Percentiles rank a stretch among this genome's conserved stretches.
Conservation (phyloP, 208 protist species). For the Wallacemonas collosoma region DNA sequence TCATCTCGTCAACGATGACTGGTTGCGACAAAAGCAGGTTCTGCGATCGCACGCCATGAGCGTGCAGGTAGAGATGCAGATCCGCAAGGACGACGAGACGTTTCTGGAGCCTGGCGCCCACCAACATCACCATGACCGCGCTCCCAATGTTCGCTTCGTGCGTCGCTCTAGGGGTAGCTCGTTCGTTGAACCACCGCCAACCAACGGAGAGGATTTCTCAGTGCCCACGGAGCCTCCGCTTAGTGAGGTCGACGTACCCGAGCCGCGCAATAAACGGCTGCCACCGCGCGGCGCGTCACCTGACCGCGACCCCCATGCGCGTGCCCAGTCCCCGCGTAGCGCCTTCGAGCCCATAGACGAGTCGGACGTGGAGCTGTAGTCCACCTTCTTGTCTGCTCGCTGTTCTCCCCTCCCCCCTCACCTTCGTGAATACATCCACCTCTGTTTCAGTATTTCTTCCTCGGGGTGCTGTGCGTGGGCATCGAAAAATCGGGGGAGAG, state of each 20-base stretch:
- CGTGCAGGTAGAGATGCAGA: slow-evolving; percentile 59
- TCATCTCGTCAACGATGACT: slow-evolving; percentile 79
- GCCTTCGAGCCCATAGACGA: slow-evolving; percentile 2
- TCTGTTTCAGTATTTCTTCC: too few species aligned
- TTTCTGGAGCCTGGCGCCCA: slow-evolving; percentile 14
- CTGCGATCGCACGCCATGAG: slow-evolving; percentile 59
- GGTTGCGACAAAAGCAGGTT: slow-evolving; percentile 67
- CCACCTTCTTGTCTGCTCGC: not conserved
- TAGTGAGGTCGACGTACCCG: slow-evolving; percentile 13
- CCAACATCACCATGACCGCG: slow-evolving; percentile 13
- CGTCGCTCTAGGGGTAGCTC: slow-evolving; percentile 6
- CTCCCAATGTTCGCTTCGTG: slow-evolving; percentile 7
- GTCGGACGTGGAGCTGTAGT: slow-evolving; percentile 3
- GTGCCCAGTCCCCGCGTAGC: not conserved
- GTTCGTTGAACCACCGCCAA: not conserved
- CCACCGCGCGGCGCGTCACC: not conserved
- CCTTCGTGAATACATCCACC: too few species aligned
- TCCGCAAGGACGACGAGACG: slow-evolving; percentile 18
- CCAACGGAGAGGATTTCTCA: not conserved
- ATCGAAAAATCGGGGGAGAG: too few species aligned
- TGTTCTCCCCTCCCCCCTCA: not conserved
- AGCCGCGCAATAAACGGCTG: slow-evolving; percentile 8
- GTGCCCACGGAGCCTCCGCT: slow-evolving; percentile 9
- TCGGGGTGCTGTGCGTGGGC: too few species aligned
- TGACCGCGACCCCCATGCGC: too few species aligned